These are phyloP conservation scores for Pontederia paniculata DNA, from an alignment of 176 grass and related monocot genomes.

Conservation along the genomic window DNA sequence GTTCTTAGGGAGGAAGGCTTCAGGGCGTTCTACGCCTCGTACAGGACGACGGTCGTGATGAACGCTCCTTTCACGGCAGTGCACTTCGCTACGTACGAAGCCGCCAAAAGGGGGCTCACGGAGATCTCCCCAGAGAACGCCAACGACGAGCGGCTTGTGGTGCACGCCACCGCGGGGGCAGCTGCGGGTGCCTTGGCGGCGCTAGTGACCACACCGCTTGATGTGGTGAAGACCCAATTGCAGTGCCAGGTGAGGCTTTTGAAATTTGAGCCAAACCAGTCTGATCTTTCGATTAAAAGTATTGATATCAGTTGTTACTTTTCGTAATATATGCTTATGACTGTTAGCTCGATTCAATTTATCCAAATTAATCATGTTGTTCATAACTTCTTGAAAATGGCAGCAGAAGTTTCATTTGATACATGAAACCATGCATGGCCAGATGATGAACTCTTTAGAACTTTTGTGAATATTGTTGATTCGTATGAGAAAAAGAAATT, in stretches of 20 bases:
- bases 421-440: no score
- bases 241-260: constrained; percentile 85
- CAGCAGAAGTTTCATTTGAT: no score
- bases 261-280: constrained; percentile 1
- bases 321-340: no score
- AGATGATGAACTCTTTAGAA: no score
- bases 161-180: constrained; percentile 74
- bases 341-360: no score
- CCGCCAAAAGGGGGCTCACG: constrained; percentile 54
- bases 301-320: no score
- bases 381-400: no score
- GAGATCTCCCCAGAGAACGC: constrained; percentile 37
- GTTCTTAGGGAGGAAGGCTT: constrained; percentile 60
- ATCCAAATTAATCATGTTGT: no score
- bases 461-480: no score
- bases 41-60: constrained; percentile 74
- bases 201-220: constrained; percentile 52
- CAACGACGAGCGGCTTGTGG: constrained; percentile 55
- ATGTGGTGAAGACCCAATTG: constrained; percentile 84
- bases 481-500: no score
- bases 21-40: constrained; percentile 55
- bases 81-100: constrained; percentile 81
- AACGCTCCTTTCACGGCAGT: constrained; percentile 80
- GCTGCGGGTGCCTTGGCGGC: constrained; percentile 62
- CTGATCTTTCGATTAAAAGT: no score